Conservation (phyloP, 768 basidiomycete species). For the Kwoniella dendrophila region DNA sequence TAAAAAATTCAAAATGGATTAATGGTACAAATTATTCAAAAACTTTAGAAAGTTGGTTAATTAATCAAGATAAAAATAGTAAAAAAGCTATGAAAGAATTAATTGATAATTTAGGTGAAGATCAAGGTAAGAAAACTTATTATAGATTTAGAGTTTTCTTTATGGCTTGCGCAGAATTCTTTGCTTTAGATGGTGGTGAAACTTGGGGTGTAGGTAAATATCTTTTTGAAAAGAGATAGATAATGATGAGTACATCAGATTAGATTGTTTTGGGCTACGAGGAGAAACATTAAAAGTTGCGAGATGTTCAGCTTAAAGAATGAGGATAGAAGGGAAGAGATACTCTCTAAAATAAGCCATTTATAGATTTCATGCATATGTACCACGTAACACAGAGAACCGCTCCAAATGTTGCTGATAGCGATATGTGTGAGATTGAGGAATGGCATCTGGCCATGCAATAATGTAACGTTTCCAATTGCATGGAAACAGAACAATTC, state of each 20-base stretch:
- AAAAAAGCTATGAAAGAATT: constrained; percentile 62
- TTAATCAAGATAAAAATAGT: constrained; percentile 63
- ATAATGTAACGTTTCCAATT: no score
- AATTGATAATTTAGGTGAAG: constrained; percentile 60
- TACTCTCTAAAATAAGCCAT: no score
- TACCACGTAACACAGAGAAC: no score
- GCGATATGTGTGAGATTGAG: no score
- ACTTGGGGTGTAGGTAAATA: constrained; percentile 60
- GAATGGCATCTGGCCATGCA: no score
- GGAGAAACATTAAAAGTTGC: no score
- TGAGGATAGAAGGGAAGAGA: not conserved
- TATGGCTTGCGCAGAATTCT: constrained; percentile 71
- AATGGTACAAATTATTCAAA: constrained; percentile 68
- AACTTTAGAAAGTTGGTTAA: constrained; percentile 70
- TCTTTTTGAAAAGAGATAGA: constrained; percentile 41
- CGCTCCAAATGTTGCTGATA: no score
- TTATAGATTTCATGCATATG: no score
- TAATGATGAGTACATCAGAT: not conserved
- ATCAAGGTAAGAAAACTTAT: constrained; percentile 66
- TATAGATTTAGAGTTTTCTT: constrained; percentile 73
- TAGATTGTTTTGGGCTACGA: no score
- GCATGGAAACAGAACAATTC: no score
- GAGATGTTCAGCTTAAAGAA: no score
- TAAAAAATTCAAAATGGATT: constrained; percentile 66
- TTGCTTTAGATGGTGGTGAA: constrained; percentile 65